Evolutionary conservation across 139 green algal species (phyloP).

Genomic region (Coccomyxa sp.): DNA sequence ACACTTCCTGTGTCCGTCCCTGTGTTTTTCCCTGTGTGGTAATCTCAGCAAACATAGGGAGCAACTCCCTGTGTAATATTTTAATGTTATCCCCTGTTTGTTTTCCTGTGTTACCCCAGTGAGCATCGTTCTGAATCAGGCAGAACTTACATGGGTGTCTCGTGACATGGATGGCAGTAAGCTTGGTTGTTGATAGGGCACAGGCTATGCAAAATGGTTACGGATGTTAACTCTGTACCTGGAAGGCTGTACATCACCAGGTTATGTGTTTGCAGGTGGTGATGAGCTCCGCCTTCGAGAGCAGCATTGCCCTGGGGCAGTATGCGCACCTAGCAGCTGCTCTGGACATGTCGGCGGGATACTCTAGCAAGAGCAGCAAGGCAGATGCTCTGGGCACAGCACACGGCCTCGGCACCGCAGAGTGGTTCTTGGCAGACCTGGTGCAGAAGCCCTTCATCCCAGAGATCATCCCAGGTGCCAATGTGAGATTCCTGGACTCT

Average conservation of each 20-base stretch:
- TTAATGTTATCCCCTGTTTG: no score
- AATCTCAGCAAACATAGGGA: not conserved
- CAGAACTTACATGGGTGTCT: no score
- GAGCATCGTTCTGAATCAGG: no score
- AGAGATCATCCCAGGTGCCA: not conserved
- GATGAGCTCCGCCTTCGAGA: slow-evolving; percentile 82
- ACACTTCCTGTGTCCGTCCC: not conserved
- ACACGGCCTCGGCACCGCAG: slow-evolving; percentile 67
- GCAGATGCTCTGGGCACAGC: slow-evolving; percentile 10
- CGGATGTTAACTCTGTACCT: no score
- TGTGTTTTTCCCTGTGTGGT: not conserved
- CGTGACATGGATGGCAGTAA: no score
- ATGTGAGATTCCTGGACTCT: not conserved
- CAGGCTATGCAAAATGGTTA: not conserved
- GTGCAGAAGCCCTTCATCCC: slow-evolving; percentile 4
- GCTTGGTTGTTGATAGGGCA: not conserved
- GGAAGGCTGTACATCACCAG: no score
- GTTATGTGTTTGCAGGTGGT: slow-evolving; percentile 33
- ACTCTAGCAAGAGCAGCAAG: not conserved
- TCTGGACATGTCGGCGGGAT: slow-evolving; percentile 26
- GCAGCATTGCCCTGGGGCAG: slow-evolving; percentile 47
- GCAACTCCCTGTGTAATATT: not conserved
- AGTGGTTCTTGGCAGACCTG: slow-evolving; percentile 56
- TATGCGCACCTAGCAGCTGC: slow-evolving; percentile 57
- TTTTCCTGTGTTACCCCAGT: no score